Base-by-base conservation (phyloP, 305 asterid genomes). In the Plantago coronopus region DNA sequence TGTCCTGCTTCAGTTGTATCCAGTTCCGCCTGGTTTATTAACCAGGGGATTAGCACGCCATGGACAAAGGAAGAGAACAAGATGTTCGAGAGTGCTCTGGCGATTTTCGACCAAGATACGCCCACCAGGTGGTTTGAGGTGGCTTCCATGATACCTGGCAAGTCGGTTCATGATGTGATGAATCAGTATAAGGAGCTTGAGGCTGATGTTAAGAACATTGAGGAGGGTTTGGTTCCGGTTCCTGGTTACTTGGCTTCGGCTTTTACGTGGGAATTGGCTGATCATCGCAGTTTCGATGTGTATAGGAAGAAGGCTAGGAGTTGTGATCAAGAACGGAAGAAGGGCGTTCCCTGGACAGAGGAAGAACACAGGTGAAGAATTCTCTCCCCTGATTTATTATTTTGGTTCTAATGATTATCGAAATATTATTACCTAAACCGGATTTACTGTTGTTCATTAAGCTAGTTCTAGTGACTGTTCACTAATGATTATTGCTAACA, bases 281-380 rank as follows among this genome's bases (percentile, higher is more conserved):
- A 74, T 34, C 38, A 23, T 55, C 76, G 61, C 57, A 72, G 74
- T 27, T 78, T 79, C 46, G 76, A 74, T 43, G 64, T 57, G 50
- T 68, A 62, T 54, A 76, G 85, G 69, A 84, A 78, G 72, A 74
- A 79, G 45, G 74, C 78, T 16, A 72, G 78, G 20, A 62, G 57
- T 64, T 62, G 59, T 58, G 81, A 79, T 72, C 89, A 79, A 57
- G 85, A 84, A 59, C 73, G 89, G 17, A 81, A 72, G 48, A 81
- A 78, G 70, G 85, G 89, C 34, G 75, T 81, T 4, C 88, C 91
- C 1, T 83, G 91, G 91, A 83, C 91, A n/a, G 91, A 84, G 66
- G 93, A 84, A 3, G 93, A 84, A 34, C 93, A 84, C 77, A 84
- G 85, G 93, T 84, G 43, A 34, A 34, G 9, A 2, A 34, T 34